phyloP scores from a whole-genome alignment of 768 basidiomycete species.

The Amanita brunnescens region DNA sequence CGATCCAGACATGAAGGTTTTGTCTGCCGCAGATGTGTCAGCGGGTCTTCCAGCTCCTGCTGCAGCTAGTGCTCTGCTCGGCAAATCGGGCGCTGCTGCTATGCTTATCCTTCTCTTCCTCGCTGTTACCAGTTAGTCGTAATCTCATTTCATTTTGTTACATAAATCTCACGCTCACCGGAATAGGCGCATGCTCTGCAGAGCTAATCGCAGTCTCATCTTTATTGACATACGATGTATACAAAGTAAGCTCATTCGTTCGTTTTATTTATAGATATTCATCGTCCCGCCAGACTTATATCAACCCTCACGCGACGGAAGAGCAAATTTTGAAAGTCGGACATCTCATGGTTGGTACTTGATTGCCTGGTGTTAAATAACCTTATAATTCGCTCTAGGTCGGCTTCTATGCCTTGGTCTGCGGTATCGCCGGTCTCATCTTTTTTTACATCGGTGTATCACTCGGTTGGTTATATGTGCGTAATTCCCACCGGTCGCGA shows the following conservation, averaged over 20 bases:
- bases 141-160: neutral
- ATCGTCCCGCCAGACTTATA: conserved; percentile 39
- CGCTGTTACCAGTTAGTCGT: conserved; percentile 57
- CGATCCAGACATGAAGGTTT: conserved; percentile 42
- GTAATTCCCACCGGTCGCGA: conserved; percentile 18
- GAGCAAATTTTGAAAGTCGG: conserved; percentile 60
- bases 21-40: conserved; percentile 57
- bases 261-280: neutral
- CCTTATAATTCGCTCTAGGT: conserved; percentile 32
- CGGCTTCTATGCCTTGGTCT: conserved; percentile 60
- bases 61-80: conserved; percentile 74
- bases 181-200: conserved; percentile 56
- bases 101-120: conserved; percentile 78
- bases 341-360: conserved; percentile 46
- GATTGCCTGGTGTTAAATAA: neutral
- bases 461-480: conserved; percentile 88
- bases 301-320: conserved; percentile 78
- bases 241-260: conserved; percentile 40
- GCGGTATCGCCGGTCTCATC: conserved; percentile 75
- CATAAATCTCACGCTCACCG: neutral
- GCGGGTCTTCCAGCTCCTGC: conserved; percentile 86
- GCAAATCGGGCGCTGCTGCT: conserved; percentile 70
- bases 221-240: conserved; percentile 77
- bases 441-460: conserved; percentile 89
- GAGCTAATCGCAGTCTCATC: conserved; percentile 89